Conservation (phyloP, 352 stramenopile genomes). For the Phytophthora fragariae region DNA sequence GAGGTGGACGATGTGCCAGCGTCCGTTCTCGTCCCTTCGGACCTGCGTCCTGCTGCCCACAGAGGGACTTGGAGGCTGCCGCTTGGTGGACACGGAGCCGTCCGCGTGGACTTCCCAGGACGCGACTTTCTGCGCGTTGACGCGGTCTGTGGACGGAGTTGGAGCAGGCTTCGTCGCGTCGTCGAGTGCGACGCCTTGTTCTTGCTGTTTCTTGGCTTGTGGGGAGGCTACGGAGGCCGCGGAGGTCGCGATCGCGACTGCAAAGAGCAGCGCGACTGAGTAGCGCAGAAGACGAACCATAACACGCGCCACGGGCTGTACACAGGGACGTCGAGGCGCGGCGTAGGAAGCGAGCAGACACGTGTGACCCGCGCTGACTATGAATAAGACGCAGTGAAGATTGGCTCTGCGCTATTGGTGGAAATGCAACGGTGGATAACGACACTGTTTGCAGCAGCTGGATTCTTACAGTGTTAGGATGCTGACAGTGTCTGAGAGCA, state of each 20-base stretch:
- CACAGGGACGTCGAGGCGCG: slow-evolving; percentile 2
- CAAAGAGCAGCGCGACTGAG: slow-evolving; percentile 12
- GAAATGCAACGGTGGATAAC: not conserved
- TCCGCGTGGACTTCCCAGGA: slow-evolving; percentile 39
- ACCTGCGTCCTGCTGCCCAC: slow-evolving; percentile 14
- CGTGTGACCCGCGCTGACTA: slow-evolving; percentile 1
- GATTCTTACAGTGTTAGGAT: not conserved
- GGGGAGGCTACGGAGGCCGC: not conserved
- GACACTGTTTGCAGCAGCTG: not conserved
- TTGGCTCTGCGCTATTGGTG: not conserved
- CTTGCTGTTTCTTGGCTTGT: slow-evolving; percentile 23
- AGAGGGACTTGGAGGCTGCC: not conserved
- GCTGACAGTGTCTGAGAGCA: not conserved
- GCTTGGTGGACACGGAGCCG: slow-evolving; percentile 29
- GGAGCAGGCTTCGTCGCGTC: slow-evolving; percentile 8
- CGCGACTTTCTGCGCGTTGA: slow-evolving; percentile 2
- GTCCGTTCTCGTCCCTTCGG: slow-evolving; percentile 19
- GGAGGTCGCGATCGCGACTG: slow-evolving; percentile 15
- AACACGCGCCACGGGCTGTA: not conserved
- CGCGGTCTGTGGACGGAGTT: slow-evolving; percentile 9
- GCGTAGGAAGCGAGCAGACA: slow-evolving; percentile 16
- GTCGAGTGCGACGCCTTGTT: not conserved
- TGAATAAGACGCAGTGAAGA: not conserved
- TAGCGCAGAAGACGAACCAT: slow-evolving; percentile 12
- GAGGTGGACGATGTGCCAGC: slow-evolving; percentile 20